Percentiles rank a stretch among this genome's conserved stretches.
These are phyloP conservation scores for Monosporascus sp. DNA, from an alignment of 2,329 filamentous ascomycete species.

Conservation along the genomic window DNA sequence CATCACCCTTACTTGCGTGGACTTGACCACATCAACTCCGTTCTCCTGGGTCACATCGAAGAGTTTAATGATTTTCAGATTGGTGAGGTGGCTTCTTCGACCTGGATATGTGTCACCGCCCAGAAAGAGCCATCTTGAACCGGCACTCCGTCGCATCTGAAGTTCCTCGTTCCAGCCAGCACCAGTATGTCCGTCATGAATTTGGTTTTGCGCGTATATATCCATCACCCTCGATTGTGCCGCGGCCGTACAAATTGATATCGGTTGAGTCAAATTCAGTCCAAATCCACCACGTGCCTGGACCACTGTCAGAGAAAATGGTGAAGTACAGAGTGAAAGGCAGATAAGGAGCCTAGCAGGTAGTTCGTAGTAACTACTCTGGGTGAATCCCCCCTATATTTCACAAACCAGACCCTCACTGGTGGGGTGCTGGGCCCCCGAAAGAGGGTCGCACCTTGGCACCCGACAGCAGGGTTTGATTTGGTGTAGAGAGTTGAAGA, in stretches of 20 bases:
- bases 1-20: neutral
- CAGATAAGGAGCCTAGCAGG: no score
- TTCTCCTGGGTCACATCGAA: neutral
- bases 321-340: no score
- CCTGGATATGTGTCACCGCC: neutral
- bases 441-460: no score
- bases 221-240: neutral
- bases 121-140: neutral
- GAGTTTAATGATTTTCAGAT: neutral
- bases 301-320: no score
- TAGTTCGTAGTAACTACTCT: no score
- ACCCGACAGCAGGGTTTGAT: neutral
- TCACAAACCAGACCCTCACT: no score
- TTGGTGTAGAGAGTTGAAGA: neutral
- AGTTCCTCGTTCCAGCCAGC: neutral
- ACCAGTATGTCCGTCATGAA: neutral
- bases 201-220: neutral
- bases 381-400: no score
- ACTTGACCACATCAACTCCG: neutral
- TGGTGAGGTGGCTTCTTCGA: neutral
- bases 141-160: neutral
- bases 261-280: neutral
- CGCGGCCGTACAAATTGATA: neutral
- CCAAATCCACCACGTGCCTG: neutral
- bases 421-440: no score